Evolutionary conservation across 2,329 filamentous ascomycete genomes (phyloP).

Genomic region (Botryotinia narcissicola): DNA sequence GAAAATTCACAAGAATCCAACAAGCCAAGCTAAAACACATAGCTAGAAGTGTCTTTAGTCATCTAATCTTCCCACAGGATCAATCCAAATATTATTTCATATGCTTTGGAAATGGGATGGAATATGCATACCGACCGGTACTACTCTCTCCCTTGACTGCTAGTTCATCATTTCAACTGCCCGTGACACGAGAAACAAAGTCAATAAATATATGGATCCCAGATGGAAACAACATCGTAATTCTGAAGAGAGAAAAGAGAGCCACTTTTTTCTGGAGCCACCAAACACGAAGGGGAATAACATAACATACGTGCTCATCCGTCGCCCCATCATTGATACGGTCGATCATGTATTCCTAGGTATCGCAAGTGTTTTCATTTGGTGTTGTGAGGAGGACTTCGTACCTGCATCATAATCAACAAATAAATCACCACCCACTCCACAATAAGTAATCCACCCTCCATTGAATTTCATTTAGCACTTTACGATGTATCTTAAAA

Average conservation of each 20-base stretch:
- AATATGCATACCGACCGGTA: not conserved
- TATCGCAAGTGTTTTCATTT: constrained; percentile 5
- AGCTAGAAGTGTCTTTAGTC: not conserved
- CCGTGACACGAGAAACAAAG: constrained; percentile 6
- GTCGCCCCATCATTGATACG: constrained; percentile 8
- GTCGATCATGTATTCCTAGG: not conserved
- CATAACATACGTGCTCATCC: not conserved
- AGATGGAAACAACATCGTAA: not conserved
- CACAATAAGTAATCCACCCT: not conserved
- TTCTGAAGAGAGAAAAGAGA: not conserved
- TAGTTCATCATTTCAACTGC: not conserved
- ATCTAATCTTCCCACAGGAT: constrained; percentile 21
- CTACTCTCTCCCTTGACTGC: not conserved
- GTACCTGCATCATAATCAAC: constrained; percentile 13
- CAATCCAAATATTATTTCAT: not conserved
- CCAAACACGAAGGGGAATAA: constrained; percentile 5
- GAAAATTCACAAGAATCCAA: not conserved
- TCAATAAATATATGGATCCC: not conserved
- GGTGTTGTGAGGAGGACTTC: not conserved
- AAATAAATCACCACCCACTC: not conserved
- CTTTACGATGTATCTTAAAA: not conserved
- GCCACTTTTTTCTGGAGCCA: constrained; percentile 7
- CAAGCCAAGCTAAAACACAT: constrained; percentile 1
- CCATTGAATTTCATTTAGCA: not conserved
- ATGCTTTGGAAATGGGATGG: constrained; percentile 10